Conservation (phyloP, 352 stramenopile genomes). For the Phytophthora colocasiae region DNA sequence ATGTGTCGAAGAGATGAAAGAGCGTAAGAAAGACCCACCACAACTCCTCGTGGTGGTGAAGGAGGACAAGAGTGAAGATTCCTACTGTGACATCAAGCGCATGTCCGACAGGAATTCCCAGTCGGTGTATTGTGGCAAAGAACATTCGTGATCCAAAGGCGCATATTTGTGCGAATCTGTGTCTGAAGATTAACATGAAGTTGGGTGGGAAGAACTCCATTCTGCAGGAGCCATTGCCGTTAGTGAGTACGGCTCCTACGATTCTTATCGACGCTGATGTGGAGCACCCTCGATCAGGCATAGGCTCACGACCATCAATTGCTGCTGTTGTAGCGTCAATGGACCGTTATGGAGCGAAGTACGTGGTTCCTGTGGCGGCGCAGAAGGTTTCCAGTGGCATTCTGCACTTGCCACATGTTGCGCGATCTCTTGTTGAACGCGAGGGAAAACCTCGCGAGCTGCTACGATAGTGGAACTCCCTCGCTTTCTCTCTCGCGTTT, state of each 20-base stretch:
- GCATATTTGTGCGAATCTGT: constrained; percentile 61
- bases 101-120: constrained; percentile 64
- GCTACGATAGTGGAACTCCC: too few relatives aligned
- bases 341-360: constrained; percentile 55
- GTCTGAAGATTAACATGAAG: constrained; percentile 74
- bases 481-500: too few relatives aligned
- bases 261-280: constrained; percentile 82
- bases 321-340: constrained; percentile 76
- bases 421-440: too few relatives aligned
- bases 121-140: constrained; percentile 57
- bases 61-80: constrained; percentile 20
- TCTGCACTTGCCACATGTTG: neutral
- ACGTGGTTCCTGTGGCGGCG: constrained; percentile 1
- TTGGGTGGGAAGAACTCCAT: constrained; percentile 62
- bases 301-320: constrained; percentile 55
- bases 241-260: constrained; percentile 46
- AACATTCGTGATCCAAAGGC: constrained; percentile 41
- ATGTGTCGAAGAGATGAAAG: too few relatives aligned
- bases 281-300: constrained; percentile 56
- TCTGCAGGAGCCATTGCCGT: constrained; percentile 40
- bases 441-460: too few relatives aligned
- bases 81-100: constrained; percentile 62
- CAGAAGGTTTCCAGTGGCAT: too few relatives aligned
- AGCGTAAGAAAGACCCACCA: too few relatives aligned
- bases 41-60: constrained; percentile 51